Evolutionary conservation across 1,139 yeast genomes (phyloP), one percentile per base, ranked within the genome.

Genomic region (Candida tropicalis): DNA sequence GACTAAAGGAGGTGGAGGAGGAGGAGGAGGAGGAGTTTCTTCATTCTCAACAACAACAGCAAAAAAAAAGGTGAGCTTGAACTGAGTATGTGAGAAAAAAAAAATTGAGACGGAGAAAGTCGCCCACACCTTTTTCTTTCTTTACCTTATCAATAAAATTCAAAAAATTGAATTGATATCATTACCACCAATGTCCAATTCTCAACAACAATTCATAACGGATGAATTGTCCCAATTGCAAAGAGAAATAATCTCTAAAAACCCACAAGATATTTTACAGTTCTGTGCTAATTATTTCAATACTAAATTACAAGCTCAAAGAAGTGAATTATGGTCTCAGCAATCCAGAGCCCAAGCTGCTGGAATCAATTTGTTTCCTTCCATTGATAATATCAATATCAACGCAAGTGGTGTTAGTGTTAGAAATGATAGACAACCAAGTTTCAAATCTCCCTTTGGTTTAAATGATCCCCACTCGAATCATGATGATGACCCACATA

Each of bases 281-380:
- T 87, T 85, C 64, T 83, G 91, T 57, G 85, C 87, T 48, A 78
- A 82, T 59, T 84, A 82, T 63, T 86, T 86, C 68, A 77, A 77
- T 56, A 61, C 73, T 40, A 79, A 82, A 51, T 67, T 86, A 48
- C 84, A 79, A 52, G 73, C 77, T 32, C 87, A 84, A 59, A 73
- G 90, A 59, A 59, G 70, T 32, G 74, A 73, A 38, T 66, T 78
- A 44, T 80, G 81, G 81, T 67, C 65, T 38, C 79, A 75, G 49
- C 80, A 75, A 54, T 60, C 71, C 23, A 70, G 75, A 52, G 83
- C 83, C 3, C 66, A 65, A 42, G 71, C 75, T 2, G 77, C 79
- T 13, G 84, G 85, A 2, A 68, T 81, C 41, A 73, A 69, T 43
- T 63, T 79, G 49, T 79, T 79, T 53, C 82, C 84, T 12, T 56